Percentiles rank a stretch among this genome's conserved stretches.
Conservation (phyloP, 2,329 filamentous ascomycete species). For the Neopestalotiopsis clavispora region DNA sequence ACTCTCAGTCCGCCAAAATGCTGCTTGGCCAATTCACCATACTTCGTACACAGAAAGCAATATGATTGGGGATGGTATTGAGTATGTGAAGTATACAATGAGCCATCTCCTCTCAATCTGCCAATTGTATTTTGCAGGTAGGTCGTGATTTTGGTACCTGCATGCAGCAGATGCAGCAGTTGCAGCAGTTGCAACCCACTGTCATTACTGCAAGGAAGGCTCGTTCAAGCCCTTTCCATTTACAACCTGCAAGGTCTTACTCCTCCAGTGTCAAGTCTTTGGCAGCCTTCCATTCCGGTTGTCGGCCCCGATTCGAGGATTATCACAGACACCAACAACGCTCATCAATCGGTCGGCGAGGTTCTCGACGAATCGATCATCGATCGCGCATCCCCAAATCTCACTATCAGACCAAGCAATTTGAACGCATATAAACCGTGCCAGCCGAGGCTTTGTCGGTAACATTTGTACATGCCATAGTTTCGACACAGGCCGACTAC, state of each 20-base stretch:
- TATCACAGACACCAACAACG: background rate
- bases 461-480: background rate
- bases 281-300: background rate
- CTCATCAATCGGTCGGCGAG: background rate
- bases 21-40: no score
- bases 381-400: background rate
- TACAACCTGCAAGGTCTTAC: background rate
- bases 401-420: background rate
- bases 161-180: no score
- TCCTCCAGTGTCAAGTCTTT: background rate
- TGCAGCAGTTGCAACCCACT: background rate
- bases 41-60: no score
- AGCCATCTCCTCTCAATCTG: no score
- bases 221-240: background rate
- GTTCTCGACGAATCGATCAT: conserved; percentile 12
- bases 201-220: background rate
- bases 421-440: background rate
- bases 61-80: no score
- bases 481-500: no score
- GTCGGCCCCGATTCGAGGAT: background rate
- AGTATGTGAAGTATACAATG: no score
- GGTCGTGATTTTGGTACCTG: no score
- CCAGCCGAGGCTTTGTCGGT: background rate
- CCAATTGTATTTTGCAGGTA: no score
- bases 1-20: no score